phyloP scores from a whole-genome alignment of 768 basidiomycete species.

The Mycena olivaceomarginata region DNA sequence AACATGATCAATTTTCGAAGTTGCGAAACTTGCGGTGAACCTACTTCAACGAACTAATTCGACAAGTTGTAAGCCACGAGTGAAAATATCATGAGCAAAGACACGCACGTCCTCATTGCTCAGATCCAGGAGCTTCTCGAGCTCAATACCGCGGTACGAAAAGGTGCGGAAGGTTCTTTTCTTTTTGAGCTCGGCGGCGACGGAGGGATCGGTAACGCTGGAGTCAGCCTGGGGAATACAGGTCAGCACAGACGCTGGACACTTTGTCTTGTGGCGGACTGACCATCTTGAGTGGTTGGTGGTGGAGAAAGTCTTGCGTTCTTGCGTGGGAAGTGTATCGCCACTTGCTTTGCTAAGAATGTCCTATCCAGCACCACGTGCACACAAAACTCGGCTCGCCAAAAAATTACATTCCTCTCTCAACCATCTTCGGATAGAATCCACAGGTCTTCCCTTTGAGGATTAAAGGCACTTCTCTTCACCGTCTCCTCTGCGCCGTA shows the following conservation, averaged over 20 bases:
- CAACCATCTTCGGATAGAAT: constrained; percentile 83
- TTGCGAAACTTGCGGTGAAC: constrained; percentile 46
- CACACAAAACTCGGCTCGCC: constrained; percentile 1
- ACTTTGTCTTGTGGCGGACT: not conserved
- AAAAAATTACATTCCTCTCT: constrained; percentile 51
- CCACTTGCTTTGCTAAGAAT: too few species aligned
- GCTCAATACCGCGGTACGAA: constrained; percentile 98
- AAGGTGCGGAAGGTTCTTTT: constrained; percentile 99
- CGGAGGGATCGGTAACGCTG: constrained; percentile 90
- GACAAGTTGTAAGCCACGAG: constrained; percentile 10
- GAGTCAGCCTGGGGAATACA: constrained; percentile 79
- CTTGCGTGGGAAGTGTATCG: not conserved
- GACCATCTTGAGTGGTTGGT: constrained; percentile 55
- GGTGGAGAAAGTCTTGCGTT: constrained; percentile 58
- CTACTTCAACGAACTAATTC: constrained; percentile 86
- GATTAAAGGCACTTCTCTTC: constrained; percentile 83
- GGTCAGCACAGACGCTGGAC: not conserved
- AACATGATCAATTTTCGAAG: constrained; percentile 19
- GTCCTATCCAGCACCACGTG: too few species aligned
- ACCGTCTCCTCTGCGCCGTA: constrained; percentile 1
- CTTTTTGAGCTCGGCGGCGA: constrained; percentile 99
- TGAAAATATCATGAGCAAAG: not conserved
- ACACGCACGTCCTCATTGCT: constrained; percentile 93
- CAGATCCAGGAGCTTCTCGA: constrained; percentile 98
- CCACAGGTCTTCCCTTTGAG: constrained; percentile 93